Evolutionary conservation across 1,139 yeast genomes (phyloP).

Genomic region (Zygosaccharomyces sapae): DNA sequence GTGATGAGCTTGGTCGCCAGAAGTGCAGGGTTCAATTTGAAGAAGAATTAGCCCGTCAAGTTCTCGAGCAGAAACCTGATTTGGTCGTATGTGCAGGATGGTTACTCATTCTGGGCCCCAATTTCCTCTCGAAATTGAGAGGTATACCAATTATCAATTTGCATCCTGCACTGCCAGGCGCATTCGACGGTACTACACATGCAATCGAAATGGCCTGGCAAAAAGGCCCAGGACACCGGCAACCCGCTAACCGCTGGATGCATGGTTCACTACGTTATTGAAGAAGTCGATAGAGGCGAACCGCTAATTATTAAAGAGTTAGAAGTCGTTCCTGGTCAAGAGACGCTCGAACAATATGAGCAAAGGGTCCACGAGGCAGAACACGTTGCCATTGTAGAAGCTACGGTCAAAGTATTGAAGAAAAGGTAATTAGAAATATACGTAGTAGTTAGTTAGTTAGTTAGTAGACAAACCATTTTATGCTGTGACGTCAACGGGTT

Average conservation of each 20-base stretch:
- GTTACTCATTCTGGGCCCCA: conserved; percentile 86
- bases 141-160: conserved; percentile 78
- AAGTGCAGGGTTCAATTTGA: conserved; percentile 69
- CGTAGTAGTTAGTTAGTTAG: background rate
- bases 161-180: conserved; percentile 96
- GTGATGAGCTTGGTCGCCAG: conserved; percentile 48
- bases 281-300: conserved; percentile 90
- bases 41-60: conserved; percentile 64
- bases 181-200: conserved; percentile 86
- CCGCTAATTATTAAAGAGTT: conserved; percentile 81
- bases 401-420: conserved; percentile 57
- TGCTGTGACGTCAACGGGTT: conserved; percentile 42
- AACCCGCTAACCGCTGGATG: conserved; percentile 68
- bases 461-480: conserved; percentile 12
- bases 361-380: conserved; percentile 78
- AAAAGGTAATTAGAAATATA: conserved; percentile 7
- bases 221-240: conserved; percentile 79
- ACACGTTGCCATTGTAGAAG: conserved; percentile 90
- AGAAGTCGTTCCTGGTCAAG: conserved; percentile 58
- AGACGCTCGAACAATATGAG: conserved; percentile 75
- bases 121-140: conserved; percentile 64
- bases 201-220: conserved; percentile 94
- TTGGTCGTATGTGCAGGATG: conserved; percentile 97
- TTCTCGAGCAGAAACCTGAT: conserved; percentile 63
- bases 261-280: conserved; percentile 93